Base-by-base conservation (phyloP, 441 rosid species). In the Cnidoscolus chayamansa region DNA sequence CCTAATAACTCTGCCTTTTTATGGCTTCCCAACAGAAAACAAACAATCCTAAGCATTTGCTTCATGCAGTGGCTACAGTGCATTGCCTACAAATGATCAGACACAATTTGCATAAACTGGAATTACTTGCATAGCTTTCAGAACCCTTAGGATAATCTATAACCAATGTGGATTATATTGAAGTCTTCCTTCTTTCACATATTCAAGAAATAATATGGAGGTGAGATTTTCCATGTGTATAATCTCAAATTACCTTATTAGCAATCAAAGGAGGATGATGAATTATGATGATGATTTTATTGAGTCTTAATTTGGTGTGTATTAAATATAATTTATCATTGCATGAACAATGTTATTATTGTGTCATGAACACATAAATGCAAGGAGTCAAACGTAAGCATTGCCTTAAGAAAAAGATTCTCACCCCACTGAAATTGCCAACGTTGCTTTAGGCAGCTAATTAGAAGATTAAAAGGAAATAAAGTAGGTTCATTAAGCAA, bases 1-100 rank as follows among this genome's bases (percentile, higher is more conserved):
- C 55, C 77, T 50, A 51, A 67, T 55, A 61, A 13, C 10, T 13
- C 31, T 67, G 13, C 63, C 63, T 43, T 49, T 60, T 59, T 60
- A 19, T 37, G 13, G 62, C 53, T 51, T 40, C 60, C 60, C 50
- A 37, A 37, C 13, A 15, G 3, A 25, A 37, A 54, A 25, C 25
- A 25, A 45, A 45, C 10, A 25, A 74, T 50, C 56, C 68, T 51
- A 10, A 59, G 47, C 50, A 4, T 50, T 74, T 60, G 37, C 72
- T 67, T 25, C 53, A 51, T 60, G 12, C 51, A 57, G 63, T 56
- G 65, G 63, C 17, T 55, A 30, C 62, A 63, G 57, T 68, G 35
- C 10, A 54, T 70, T 43, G 31, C 15, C 57, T 43, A 31, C 11
- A 43, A 16, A 57, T 47, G 51, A 35, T 55, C 32, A 61, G 15